Percentiles rank a stretch among this genome's conserved stretches.
phyloP scores from a whole-genome alignment of 106 monocot species.

The Allium fistulosum region DNA sequence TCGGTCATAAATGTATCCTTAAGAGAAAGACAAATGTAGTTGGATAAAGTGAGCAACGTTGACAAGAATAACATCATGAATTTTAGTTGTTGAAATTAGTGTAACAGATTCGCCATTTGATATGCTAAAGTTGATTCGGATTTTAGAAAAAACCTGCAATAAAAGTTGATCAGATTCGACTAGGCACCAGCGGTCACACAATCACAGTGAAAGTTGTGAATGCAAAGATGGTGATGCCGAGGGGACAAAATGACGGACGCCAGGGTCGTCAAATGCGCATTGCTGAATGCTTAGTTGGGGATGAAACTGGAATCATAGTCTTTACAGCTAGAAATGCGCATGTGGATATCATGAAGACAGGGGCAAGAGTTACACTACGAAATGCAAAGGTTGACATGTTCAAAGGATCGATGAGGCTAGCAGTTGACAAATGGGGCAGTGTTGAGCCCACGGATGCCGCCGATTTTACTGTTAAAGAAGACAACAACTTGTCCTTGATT shows the following conservation, averaged over 20 bases:
- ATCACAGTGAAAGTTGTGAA: conserved; percentile 30
- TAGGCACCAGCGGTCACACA: conserved; percentile 24
- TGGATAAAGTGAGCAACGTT: too few relatives aligned
- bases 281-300: conserved; percentile 45
- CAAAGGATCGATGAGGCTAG: conserved; percentile 53
- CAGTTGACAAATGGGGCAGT: conserved; percentile 52
- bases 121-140: too few relatives aligned
- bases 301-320: conserved; percentile 39
- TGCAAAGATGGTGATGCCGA: conserved; percentile 29
- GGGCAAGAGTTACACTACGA: conserved; percentile 34
- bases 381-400: conserved; percentile 61
- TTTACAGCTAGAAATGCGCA: conserved; percentile 48
- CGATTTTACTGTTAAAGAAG: conserved; percentile 36
- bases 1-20: too few relatives aligned
- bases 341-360: conserved; percentile 37
- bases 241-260: conserved; percentile 19
- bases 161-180: conserved; percentile 37
- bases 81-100: too few relatives aligned
- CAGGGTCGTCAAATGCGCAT: conserved; percentile 24
- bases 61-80: too few relatives aligned
- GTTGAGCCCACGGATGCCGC: conserved; percentile 45
- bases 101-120: too few relatives aligned
- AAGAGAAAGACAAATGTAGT: too few relatives aligned
- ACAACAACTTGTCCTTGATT: conserved; percentile 40
- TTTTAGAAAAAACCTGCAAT: conserved; percentile 29